Evolutionary conservation across 2,329 filamentous ascomycete species (phyloP).

Genomic region (Ophiocordyceps polyrhachis-furcata): DNA sequence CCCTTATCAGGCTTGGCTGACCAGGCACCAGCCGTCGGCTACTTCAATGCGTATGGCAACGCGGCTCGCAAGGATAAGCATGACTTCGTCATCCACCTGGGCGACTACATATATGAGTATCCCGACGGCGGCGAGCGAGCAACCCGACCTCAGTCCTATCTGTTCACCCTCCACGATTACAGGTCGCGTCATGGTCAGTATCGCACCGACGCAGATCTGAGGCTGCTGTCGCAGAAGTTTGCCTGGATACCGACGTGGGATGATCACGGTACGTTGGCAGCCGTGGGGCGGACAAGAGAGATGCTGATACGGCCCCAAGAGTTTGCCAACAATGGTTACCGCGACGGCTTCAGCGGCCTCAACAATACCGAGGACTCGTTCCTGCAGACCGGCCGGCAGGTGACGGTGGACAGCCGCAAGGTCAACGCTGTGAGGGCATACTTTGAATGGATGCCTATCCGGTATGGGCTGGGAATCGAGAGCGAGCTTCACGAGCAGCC

Average conservation of each 20-base stretch:
- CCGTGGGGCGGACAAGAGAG: background rate
- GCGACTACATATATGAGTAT: constrained; percentile 48
- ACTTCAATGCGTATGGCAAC: constrained; percentile 43
- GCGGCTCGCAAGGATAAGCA: constrained; percentile 37
- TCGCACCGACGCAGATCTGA: constrained; percentile 21
- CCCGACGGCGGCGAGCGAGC: constrained; percentile 10
- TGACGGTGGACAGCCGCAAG: constrained; percentile 55
- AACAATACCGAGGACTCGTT: constrained; percentile 53
- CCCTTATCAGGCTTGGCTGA: background rate
- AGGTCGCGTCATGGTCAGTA: constrained; percentile 22
- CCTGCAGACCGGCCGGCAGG: constrained; percentile 28
- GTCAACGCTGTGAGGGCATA: constrained; percentile 55
- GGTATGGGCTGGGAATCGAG: constrained; percentile 4
- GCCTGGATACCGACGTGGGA: constrained; percentile 29
- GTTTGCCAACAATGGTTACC: constrained; percentile 46
- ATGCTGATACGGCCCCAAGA: constrained; percentile 8
- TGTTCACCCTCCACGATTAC: constrained; percentile 22
- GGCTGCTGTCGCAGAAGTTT: constrained; percentile 20
- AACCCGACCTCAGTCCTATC: constrained; percentile 10
- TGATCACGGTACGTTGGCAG: constrained; percentile 21
- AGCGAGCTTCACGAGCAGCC: background rate
- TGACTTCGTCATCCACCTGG: constrained; percentile 40
- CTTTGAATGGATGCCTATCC: constrained; percentile 37
- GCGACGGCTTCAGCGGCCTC: constrained; percentile 38
- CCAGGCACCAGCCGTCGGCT: constrained; percentile 17